Evolutionary conservation across 192 early-diverging fungal genomes (phyloP).

Genomic region (Backusella liffmaniae): DNA sequence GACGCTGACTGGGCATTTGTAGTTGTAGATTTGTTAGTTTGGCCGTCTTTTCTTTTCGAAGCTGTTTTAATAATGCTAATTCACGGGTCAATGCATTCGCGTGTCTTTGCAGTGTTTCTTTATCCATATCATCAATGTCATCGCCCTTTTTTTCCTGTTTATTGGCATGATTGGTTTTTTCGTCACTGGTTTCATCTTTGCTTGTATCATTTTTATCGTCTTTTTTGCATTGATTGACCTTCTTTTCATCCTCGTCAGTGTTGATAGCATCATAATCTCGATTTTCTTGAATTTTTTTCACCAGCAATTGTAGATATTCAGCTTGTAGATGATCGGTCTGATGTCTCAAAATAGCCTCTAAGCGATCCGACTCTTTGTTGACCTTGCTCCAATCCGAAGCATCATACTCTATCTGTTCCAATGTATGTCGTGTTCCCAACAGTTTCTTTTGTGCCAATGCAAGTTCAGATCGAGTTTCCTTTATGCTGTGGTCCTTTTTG

Average conservation of each 20-base stretch:
- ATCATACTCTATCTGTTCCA: constrained; percentile 32
- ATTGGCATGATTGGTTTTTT: background rate
- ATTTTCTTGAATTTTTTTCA: background rate
- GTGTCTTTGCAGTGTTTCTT: constrained; percentile 32
- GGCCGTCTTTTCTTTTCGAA: constrained; percentile 33
- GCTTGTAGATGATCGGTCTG: constrained; percentile 34
- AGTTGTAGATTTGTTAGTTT: constrained; percentile 44
- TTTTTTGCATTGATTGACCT: background rate
- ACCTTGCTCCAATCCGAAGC: constrained; percentile 27
- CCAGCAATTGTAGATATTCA: background rate
- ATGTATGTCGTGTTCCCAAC: constrained; percentile 25
- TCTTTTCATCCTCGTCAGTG: background rate
- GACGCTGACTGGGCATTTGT: constrained; percentile 38
- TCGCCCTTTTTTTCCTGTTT: background rate
- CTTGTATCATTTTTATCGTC: background rate
- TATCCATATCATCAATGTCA: constrained; percentile 12
- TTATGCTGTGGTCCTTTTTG: constrained; percentile 44
- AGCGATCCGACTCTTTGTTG: constrained; percentile 21
- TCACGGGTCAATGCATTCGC: background rate
- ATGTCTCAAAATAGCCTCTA: constrained; percentile 32
- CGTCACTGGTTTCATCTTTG: constrained; percentile 27
- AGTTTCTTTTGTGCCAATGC: constrained; percentile 32
- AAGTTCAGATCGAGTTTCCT: constrained; percentile 34
- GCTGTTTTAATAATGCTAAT: constrained; percentile 19
- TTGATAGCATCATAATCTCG: background rate